Base-by-base conservation (phyloP, 352 stramenopile species). In the Achlya hypogyna region DNA sequence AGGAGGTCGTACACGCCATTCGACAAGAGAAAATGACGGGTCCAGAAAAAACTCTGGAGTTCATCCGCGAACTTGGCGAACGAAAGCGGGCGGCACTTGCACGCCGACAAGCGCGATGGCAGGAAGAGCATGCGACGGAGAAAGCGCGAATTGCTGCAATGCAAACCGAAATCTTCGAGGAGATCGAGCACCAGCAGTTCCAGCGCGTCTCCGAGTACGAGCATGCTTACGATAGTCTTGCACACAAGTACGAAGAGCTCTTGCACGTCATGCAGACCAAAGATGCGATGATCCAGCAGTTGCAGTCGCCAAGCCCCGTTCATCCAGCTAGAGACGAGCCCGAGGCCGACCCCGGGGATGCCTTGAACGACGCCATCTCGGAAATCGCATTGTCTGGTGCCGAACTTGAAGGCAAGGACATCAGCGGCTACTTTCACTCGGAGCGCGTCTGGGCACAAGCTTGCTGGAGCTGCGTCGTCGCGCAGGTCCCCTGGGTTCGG, bases 171-270 rank as follows among this genome's bases (percentile, higher is more conserved):
- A 54, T 54, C 49, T 34, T 34, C 16, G 29, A 54, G 16, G 49
- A 54, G 29, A 54, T 54, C 29, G 49, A 54, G 29, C 49, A 54
- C 29, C 49, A 54, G 29, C 23, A 54, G 49, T 54, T 54, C 29
- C 49, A 54, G 29, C 23, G 49, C 6, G 49, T 54, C 6, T 34
- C 23, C 29, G 49, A 54, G 29, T 54, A 34, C 23, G 29, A 28
- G 29, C 6, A 54, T 16, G 49, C 49, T 6, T 16, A 16, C 29
- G 49, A 54, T 14, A 16, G 6, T 6, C 16, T 54, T 6, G 49
- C 29, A 14, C 23, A 16, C 29, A 54, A 54, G 49, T 54, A 54
- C 49, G 29, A 54, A 6, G 6, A 16, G 49, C 49, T 54, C 16
- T 12, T 54, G 23, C 6, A 54, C 29, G 49, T 16, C 29, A 16